Percentiles rank a stretch among this genome's conserved stretches.
phyloP scores from a whole-genome alignment of 169 alveolate species.

The Neospora caninum region DNA sequence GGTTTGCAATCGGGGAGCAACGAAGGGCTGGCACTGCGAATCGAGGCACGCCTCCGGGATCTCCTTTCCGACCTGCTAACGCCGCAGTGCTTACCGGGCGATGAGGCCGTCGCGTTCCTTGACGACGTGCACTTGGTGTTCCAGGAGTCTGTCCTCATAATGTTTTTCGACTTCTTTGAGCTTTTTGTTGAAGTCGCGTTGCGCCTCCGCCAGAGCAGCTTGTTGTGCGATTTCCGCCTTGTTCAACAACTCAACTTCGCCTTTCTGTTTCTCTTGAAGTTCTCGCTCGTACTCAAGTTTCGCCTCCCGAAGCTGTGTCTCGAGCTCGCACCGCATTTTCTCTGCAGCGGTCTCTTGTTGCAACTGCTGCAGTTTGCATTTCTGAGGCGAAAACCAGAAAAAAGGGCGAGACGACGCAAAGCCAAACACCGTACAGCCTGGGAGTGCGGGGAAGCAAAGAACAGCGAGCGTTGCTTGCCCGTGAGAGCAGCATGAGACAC shows the following conservation, averaged over 20 bases:
- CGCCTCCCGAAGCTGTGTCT: slow-evolving; percentile 18
- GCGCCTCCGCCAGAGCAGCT: background rate
- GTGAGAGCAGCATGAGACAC: background rate
- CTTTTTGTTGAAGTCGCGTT: background rate
- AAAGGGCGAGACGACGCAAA: background rate
- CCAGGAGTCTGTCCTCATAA: slow-evolving; percentile 9
- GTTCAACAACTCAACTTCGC: background rate
- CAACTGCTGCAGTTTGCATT: background rate
- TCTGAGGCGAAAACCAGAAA: background rate
- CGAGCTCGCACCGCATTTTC: slow-evolving; percentile 7
- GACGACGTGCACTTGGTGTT: background rate
- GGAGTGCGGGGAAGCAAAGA: no score
- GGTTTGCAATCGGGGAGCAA: no score
- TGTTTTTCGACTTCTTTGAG: slow-evolving; percentile 22
- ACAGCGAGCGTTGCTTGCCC: no score
- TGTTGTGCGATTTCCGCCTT: slow-evolving; percentile 13
- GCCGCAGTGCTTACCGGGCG: background rate
- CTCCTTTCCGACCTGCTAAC: no score
- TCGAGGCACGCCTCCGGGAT: no score
- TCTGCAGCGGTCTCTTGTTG: slow-evolving; percentile 17
- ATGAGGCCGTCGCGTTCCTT: slow-evolving; percentile 29
- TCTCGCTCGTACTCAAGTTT: background rate
- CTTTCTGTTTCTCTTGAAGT: background rate
- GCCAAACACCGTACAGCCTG: no score
- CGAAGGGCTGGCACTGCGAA: no score